A percentile compares a stretch with the other conserved stretches of the same genome.
These are phyloP conservation scores for Pseudozyma sp. DNA, from an alignment of 1,284 basidiomycete genomes.

Conservation along the genomic window DNA sequence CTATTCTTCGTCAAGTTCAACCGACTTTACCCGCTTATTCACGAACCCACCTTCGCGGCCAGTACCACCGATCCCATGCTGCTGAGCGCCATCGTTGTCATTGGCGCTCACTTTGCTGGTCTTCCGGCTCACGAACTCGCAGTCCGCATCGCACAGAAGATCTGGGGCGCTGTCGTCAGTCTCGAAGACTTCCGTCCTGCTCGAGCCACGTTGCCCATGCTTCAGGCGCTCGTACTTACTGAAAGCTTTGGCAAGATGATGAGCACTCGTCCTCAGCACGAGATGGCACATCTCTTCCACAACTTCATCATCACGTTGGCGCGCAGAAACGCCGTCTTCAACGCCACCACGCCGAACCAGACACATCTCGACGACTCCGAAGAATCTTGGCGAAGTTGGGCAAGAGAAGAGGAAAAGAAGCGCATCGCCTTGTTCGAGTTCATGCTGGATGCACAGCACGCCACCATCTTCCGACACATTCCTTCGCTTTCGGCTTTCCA, in stretches of 20 bases:
- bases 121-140: slow-evolving; percentile 54
- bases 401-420: slow-evolving; percentile 59
- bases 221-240: slow-evolving; percentile 58
- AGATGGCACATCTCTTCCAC: slow-evolving; percentile 62
- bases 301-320: slow-evolving; percentile 59
- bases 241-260: slow-evolving; percentile 59
- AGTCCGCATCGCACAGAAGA: slow-evolving; percentile 52
- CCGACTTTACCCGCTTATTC: slow-evolving; percentile 53
- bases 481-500: slow-evolving; percentile 56
- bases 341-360: slow-evolving; percentile 31
- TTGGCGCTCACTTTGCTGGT: slow-evolving; percentile 57
- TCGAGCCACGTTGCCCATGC: slow-evolving; percentile 53
- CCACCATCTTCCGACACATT: slow-evolving; percentile 57
- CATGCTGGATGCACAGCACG: slow-evolving; percentile 57
- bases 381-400: slow-evolving; percentile 56
- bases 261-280: slow-evolving; percentile 57
- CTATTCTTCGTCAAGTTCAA: slow-evolving; percentile 61
- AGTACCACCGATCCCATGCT: slow-evolving; percentile 56
- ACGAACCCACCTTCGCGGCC: slow-evolving; percentile 55
- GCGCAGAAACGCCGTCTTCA: slow-evolving; percentile 58
- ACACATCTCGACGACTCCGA: slow-evolving; percentile 40
- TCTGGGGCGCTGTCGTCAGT: slow-evolving; percentile 58
- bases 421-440: slow-evolving; percentile 54
- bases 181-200: slow-evolving; percentile 59
- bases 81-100: slow-evolving; percentile 55